phyloP scores from a whole-genome alignment of 2,329 filamentous ascomycete genomes.

The Fusarium aywerte region DNA sequence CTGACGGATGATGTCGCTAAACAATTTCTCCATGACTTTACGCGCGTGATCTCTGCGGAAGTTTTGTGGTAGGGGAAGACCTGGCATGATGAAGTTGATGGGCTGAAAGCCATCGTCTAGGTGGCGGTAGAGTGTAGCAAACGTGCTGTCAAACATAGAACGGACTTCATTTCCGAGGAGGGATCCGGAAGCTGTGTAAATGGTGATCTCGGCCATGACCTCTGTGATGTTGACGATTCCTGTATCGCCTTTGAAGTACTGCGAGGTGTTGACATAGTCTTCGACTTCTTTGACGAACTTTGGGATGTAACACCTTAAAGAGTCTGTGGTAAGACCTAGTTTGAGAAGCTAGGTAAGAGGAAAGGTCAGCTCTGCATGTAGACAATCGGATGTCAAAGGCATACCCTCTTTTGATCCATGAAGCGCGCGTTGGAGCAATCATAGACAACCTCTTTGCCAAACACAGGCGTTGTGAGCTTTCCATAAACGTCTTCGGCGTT shows the following conservation, averaged over 20 bases:
- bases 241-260: slow-evolving; percentile 72
- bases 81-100: slow-evolving; percentile 88
- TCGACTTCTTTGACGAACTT: slow-evolving; percentile 80
- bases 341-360: slow-evolving; percentile 72
- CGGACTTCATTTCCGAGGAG: slow-evolving; percentile 87
- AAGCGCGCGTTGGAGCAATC: slow-evolving; percentile 90
- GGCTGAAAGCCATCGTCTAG: slow-evolving; percentile 89
- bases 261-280: slow-evolving; percentile 74
- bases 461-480: slow-evolving; percentile 76
- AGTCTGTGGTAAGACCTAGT: slow-evolving; percentile 77
- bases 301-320: slow-evolving; percentile 77
- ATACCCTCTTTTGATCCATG: slow-evolving; percentile 94
- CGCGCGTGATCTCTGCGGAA: slow-evolving; percentile 82
- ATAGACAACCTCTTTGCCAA: slow-evolving; percentile 87
- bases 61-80: slow-evolving; percentile 87
- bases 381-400: not conserved
- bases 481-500: slow-evolving; percentile 92
- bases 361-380: not conserved
- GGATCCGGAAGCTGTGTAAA: slow-evolving; percentile 88
- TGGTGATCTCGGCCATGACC: slow-evolving; percentile 84
- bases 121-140: slow-evolving; percentile 85
- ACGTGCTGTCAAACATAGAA: slow-evolving; percentile 79
- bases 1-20: slow-evolving; percentile 80
- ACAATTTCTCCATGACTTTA: slow-evolving; percentile 80
- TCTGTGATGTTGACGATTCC: slow-evolving; percentile 78